phyloP scores from a whole-genome alignment of 108 stramenopile genomes.

The Cyclotella cryptica region DNA sequence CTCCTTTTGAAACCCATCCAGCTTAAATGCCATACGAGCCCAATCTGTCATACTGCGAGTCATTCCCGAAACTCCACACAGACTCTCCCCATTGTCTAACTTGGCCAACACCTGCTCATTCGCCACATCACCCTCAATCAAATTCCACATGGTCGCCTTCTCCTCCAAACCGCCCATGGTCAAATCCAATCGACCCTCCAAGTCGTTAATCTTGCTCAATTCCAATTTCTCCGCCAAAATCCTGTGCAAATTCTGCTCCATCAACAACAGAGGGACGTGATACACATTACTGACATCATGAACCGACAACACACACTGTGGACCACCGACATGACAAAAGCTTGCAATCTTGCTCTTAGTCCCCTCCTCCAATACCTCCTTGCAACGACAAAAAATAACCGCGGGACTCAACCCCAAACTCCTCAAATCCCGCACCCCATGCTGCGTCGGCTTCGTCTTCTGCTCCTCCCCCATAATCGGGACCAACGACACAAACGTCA shows the following conservation, averaged over 20 bases:
- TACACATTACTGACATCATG: constrained; percentile 99
- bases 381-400: constrained; percentile 96
- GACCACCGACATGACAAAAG: constrained; percentile 96
- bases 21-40: constrained; percentile 86
- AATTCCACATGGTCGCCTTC: constrained; percentile 51
- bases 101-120: constrained; percentile 38
- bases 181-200: constrained; percentile 55
- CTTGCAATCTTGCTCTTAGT: constrained; percentile 92
- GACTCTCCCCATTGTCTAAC: constrained; percentile 30
- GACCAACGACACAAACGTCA: constrained; percentile 97
- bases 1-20: constrained; percentile 77
- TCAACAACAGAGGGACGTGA: constrained; percentile 95
- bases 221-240: constrained; percentile 61
- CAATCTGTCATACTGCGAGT: constrained; percentile 82
- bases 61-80: constrained; percentile 27
- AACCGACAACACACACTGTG: constrained; percentile 88
- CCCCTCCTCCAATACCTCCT: constrained; percentile 76
- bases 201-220: constrained; percentile 31
- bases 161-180: constrained; percentile 74
- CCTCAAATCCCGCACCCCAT: constrained; percentile 96
- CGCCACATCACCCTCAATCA: constrained; percentile 44
- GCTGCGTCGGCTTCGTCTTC: constrained; percentile 99
- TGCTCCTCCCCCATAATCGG: constrained; percentile 98
- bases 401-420: constrained; percentile 92
- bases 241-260: constrained; percentile 89